Evolutionary conservation across 2,329 filamentous ascomycete species (phyloP).

Genomic region (Pseudopyrenochaeta lycopersici): DNA sequence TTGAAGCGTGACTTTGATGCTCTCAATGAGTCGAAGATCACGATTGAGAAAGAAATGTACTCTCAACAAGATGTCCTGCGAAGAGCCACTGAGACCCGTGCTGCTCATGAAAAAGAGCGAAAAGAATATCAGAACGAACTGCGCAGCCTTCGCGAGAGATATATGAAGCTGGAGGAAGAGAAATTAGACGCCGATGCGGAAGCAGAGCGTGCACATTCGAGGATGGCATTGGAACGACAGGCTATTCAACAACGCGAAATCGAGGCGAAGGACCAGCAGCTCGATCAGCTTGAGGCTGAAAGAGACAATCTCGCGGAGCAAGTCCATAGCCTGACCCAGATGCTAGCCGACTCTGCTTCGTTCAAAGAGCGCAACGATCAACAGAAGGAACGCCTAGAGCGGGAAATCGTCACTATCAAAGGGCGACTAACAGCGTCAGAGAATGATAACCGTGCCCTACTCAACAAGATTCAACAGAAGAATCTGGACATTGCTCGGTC

Average conservation of each 20-base stretch:
- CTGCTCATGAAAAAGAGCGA: constrained; percentile 82
- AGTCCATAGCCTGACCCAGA: constrained; percentile 84
- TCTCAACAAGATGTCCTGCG: constrained; percentile 91
- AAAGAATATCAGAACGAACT: constrained; percentile 90
- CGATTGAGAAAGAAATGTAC: constrained; percentile 97
- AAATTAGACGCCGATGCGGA: constrained; percentile 82
- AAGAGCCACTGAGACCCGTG: constrained; percentile 81
- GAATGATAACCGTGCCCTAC: constrained; percentile 92
- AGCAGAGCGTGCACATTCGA: constrained; percentile 81
- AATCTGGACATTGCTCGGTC: constrained; percentile 94
- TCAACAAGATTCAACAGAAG: constrained; percentile 98
- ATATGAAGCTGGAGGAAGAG: constrained; percentile 84
- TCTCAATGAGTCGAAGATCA: constrained; percentile 94
- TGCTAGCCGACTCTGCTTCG: constrained; percentile 87
- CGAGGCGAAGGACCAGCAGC: constrained; percentile 77
- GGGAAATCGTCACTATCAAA: constrained; percentile 89
- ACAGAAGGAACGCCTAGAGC: constrained; percentile 90
- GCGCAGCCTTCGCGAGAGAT: constrained; percentile 81
- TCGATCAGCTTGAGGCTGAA: constrained; percentile 82
- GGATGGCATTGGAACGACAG: constrained; percentile 81
- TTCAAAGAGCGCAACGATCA: constrained; percentile 92
- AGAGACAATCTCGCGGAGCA: constrained; percentile 78
- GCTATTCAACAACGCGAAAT: constrained; percentile 80
- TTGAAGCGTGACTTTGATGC: constrained; percentile 86
- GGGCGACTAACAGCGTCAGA: constrained; percentile 90